Evolutionary conservation across 2,329 filamentous ascomycete species (phyloP).

Genomic region (Rhynchosporium secalis): DNA sequence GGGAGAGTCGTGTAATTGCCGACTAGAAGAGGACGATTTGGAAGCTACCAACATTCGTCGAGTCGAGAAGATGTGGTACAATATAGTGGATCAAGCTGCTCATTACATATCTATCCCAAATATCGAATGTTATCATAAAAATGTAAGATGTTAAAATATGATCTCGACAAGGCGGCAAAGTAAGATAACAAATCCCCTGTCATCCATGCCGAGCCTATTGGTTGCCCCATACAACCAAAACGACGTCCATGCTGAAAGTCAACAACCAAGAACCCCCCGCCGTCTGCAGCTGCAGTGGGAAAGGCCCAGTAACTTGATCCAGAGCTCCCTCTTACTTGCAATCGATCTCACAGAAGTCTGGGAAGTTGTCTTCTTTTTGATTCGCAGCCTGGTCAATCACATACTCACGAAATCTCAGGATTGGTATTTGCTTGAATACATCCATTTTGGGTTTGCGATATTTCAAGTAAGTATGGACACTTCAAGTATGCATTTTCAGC

Average conservation of each 20-base stretch:
- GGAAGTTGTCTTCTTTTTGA: conserved; percentile 3
- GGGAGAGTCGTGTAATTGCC: too few species aligned
- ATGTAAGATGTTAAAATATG: too few species aligned
- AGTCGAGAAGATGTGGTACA: too few species aligned
- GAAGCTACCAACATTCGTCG: too few species aligned
- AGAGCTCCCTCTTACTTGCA: not conserved
- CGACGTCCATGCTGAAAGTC: conserved; percentile 6
- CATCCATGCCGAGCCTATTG: not conserved
- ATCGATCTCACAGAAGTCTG: conserved; percentile 13
- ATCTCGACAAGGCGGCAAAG: too few species aligned
- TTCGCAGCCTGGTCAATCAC: not conserved
- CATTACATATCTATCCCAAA: too few species aligned
- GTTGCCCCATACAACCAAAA: conserved; percentile 15
- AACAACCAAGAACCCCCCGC: conserved; percentile 7
- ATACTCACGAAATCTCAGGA: conserved; percentile 13
- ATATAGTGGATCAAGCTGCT: too few species aligned
- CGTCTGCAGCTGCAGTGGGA: not conserved
- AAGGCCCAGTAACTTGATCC: conserved; percentile 14
- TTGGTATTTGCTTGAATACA: not conserved
- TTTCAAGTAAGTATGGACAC: conserved; percentile 9
- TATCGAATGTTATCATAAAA: too few species aligned
- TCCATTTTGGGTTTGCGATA: not conserved
- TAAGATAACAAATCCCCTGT: too few species aligned
- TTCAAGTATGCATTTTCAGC: not conserved
- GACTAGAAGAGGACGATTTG: too few species aligned